Evolutionary conservation across 2,329 filamentous ascomycete species (phyloP).

Genomic region (Colletotrichum sp.): DNA sequence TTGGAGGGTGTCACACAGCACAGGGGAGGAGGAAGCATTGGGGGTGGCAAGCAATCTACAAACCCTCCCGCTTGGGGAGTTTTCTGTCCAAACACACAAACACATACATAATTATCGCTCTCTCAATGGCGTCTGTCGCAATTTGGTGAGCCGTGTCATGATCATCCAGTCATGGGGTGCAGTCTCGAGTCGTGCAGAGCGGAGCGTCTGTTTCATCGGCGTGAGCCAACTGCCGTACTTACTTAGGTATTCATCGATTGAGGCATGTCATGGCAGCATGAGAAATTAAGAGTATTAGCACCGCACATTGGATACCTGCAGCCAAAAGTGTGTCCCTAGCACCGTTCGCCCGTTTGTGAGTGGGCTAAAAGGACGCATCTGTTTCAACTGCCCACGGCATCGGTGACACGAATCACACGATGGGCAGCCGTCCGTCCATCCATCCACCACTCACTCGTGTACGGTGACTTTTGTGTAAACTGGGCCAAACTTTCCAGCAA

Average conservation of each 20-base stretch:
- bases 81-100: neutral
- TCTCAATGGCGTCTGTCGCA: neutral
- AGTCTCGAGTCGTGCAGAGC: neutral
- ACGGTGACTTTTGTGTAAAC: neutral
- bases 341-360: neutral
- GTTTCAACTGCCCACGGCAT: conserved; percentile 7
- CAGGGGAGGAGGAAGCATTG: conserved; percentile 1
- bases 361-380: neutral
- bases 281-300: neutral
- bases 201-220: neutral
- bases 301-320: neutral
- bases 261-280: neutral
- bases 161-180: neutral
- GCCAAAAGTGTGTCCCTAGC: no score
- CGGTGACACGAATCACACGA: neutral
- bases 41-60: conserved; percentile 12
- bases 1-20: neutral
- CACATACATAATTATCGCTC: neutral
- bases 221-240: neutral
- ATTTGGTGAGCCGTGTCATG: neutral
- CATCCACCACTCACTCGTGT: neutral
- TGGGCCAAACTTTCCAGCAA: neutral
- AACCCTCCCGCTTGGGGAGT: neutral
- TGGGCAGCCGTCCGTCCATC: neutral
- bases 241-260: neutral